Evolutionary conservation across 805 yeast genomes (phyloP).

Genomic region (Isabelozyma gotoi): DNA sequence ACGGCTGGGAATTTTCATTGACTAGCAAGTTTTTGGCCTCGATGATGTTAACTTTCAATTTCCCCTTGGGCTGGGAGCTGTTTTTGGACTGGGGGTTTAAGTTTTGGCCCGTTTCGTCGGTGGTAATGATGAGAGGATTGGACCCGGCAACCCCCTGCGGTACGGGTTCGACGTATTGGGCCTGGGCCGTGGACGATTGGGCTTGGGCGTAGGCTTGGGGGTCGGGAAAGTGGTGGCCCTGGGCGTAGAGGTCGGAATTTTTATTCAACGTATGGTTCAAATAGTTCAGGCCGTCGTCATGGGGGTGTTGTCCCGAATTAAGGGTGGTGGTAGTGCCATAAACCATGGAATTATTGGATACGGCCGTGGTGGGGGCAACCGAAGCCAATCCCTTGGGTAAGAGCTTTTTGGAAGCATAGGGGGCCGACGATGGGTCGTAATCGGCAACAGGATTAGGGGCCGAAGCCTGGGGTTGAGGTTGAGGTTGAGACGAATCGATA

Average conservation of each 20-base stretch:
- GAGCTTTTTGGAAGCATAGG: conserved; percentile 16
- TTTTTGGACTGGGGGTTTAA: conserved; percentile 21
- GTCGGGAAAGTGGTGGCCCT: not conserved
- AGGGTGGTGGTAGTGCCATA: conserved; percentile 58
- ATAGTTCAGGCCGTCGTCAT: conserved; percentile 2
- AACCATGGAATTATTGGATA: conserved; percentile 59
- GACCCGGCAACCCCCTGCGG: conserved; percentile 1
- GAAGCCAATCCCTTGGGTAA: conserved; percentile 37
- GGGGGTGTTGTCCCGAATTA: conserved; percentile 12
- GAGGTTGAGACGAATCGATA: too few relatives aligned
- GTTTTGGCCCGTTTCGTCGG: conserved; percentile 41
- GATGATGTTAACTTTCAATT: conserved; percentile 73
- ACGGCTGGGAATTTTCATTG: conserved; percentile 65
- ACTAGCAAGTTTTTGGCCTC: conserved; percentile 74
- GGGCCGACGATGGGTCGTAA: conserved; percentile 5
- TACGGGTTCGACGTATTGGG: conserved; percentile 14
- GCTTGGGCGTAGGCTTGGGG: conserved; percentile 1
- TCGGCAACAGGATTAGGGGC: conserved; percentile 4
- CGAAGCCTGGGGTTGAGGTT: not conserved
- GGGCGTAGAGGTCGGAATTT: not conserved
- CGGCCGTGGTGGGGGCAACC: conserved; percentile 66
- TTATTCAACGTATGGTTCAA: not conserved
- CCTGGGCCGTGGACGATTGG: not conserved
- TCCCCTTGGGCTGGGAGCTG: conserved; percentile 66
- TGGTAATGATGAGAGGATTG: conserved; percentile 34